Evolutionary conservation across 345 rosid species (phyloP).

Genomic region (Triadica sebifera): DNA sequence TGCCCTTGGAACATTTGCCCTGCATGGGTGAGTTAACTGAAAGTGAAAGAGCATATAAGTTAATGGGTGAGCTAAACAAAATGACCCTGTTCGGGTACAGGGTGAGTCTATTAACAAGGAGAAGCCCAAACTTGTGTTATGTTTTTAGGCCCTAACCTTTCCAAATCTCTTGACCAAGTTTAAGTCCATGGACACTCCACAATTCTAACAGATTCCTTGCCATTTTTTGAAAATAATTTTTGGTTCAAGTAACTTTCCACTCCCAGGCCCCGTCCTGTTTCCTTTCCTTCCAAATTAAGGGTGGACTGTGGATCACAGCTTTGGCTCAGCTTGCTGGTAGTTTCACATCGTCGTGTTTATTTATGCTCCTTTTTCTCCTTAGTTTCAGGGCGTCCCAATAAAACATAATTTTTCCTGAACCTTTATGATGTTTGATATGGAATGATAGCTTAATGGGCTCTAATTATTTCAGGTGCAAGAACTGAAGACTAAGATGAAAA

Average conservation of each 20-base stretch:
- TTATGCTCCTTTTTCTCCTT: not conserved
- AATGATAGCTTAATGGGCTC: not conserved
- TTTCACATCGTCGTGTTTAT: not conserved
- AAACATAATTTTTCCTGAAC: not conserved
- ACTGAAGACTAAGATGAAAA: constrained; percentile 72
- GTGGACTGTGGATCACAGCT: not conserved
- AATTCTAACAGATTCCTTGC: not conserved
- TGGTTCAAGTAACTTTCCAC: not conserved
- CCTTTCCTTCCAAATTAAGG: not conserved
- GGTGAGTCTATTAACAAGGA: not conserved
- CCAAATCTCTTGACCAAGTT: not conserved
- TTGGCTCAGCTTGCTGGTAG: not conserved
- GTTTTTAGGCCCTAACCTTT: not conserved
- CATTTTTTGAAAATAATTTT: not conserved
- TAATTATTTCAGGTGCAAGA: constrained; percentile 66
- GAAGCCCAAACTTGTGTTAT: not conserved
- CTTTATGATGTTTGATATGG: not conserved
- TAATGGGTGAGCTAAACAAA: not conserved
- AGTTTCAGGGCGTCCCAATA: constrained; percentile 7
- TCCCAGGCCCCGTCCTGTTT: not conserved
- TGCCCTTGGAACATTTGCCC: not conserved
- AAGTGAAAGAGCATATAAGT: not conserved
- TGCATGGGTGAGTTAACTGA: not conserved
- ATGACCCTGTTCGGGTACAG: not conserved
- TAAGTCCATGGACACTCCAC: not conserved